Base-by-base conservation (phyloP, 306 rosid species). In the Acacia acuminata region DNA sequence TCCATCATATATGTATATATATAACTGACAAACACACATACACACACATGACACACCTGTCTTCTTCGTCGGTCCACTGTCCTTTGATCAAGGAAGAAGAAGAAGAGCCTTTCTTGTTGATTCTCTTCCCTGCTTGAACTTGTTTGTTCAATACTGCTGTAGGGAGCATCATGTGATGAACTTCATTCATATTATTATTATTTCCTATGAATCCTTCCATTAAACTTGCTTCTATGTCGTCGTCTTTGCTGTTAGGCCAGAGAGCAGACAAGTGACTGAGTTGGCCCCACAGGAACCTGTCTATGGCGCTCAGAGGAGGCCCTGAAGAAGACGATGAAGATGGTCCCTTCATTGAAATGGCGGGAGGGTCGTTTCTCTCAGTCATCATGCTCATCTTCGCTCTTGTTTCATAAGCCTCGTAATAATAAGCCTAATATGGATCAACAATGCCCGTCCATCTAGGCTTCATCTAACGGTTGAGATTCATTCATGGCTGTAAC, bases 11-110 rank as follows among this genome's bases (percentile, higher is more conserved):
- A 36, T 5, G 5, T 36, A 5, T 34, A 34, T 34, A 4, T 34
- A 4, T 6, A 38, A 38, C 42, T 38, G 42, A 10, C 14, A n/a
- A n/a, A n/a, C n/a, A n/a, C n/a, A n/a, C n/a, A n/a, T n/a, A n/a
- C n/a, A 44, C 48, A 10, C 48, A 44, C 48, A 43, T 1, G 27
- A 45, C 51, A 48, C 53, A 48, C 53, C 53, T 56, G 22, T 20
- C 98, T 86, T 95, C 99, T 82, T 92, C 97, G 1, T 88, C 90
- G 13, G 89, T 88, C 99, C 98, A 95, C 43, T 93, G 97, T 16
- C 99, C 98, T 86, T 93, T 95, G 84, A 93, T 90, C 75, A 90
- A 75, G 34, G 83, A 76, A 27, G 82, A 63, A 50, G 81, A 67
- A 71, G 81, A 67, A 71, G 83, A 76, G 6, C 45, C 81, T 76